These are phyloP conservation scores for Chlorophyllum brunneum DNA, from an alignment of 768 basidiomycete species.

Conservation along the genomic window DNA sequence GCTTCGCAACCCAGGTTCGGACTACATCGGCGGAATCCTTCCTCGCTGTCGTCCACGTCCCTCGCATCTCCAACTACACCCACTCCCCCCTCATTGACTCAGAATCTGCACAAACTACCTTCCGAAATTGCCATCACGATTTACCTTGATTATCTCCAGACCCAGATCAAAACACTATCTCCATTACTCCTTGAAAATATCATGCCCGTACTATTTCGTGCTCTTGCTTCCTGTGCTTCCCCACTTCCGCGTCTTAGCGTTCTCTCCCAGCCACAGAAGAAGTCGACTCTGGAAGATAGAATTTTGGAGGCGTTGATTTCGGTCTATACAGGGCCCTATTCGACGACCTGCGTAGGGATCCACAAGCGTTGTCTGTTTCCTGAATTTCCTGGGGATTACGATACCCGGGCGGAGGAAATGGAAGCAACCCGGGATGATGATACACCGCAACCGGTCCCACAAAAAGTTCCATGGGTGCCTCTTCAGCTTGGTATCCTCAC, in stretches of 20 bases:
- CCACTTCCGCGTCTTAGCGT: constrained; percentile 69
- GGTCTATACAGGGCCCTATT: constrained; percentile 63
- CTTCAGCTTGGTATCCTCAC: constrained; percentile 35
- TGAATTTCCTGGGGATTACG: constrained; percentile 21
- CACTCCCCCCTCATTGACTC: constrained; percentile 15
- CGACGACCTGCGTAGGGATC: constrained; percentile 59
- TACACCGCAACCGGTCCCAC: background rate
- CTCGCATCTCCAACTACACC: constrained; percentile 25
- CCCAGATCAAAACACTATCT: constrained; percentile 57
- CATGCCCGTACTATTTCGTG: constrained; percentile 72
- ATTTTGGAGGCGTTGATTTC: constrained; percentile 53
- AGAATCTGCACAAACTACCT: constrained; percentile 38
- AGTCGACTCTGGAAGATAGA: constrained; percentile 44
- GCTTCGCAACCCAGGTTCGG: constrained; percentile 8
- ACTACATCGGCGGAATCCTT: constrained; percentile 11
- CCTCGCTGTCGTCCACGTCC: constrained; percentile 7
- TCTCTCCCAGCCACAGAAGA: constrained; percentile 32
- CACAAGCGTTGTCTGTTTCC: constrained; percentile 59
- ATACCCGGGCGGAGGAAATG: background rate
- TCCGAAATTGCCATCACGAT: constrained; percentile 61
- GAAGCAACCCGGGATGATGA: background rate
- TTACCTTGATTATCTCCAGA: constrained; percentile 61
- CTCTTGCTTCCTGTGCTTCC: constrained; percentile 58
- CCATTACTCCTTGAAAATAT: constrained; percentile 50
- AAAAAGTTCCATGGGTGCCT: constrained; percentile 9